Evolutionary conservation across 140 eudicot species (phyloP).

Genomic region (Ambrosia hybrid): DNA sequence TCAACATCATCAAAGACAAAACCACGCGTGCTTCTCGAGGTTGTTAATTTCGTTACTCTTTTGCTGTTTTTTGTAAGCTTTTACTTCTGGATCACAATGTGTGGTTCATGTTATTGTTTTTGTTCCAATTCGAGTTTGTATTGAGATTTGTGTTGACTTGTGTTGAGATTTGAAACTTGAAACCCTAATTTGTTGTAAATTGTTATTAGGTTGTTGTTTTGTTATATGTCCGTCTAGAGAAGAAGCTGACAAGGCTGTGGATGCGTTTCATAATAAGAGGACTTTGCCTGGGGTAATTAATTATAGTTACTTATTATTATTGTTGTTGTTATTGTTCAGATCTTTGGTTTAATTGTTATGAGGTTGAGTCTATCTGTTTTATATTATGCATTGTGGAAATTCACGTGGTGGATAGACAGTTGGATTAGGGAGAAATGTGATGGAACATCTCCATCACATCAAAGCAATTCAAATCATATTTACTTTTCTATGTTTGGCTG

Average conservation of each 20-base stretch:
- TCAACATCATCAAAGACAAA: conserved; percentile 81
- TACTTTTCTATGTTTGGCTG: conserved; percentile 23
- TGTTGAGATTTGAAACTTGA: conserved; percentile 19
- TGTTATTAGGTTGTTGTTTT: conserved; percentile 71
- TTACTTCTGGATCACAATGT: conserved; percentile 53
- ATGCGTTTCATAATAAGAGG: conserved; percentile 77
- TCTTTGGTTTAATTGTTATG: conserved; percentile 18
- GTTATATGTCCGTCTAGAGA: conserved; percentile 81
- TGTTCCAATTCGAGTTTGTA: conserved; percentile 16
- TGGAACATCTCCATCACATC: conserved; percentile 11
- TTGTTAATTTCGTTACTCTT: conserved; percentile 16
- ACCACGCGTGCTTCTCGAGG: conserved; percentile 86
- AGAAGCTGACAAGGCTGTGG: conserved; percentile 87
- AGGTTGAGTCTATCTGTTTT: neutral
- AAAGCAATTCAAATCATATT: neutral
- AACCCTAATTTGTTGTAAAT: conserved; percentile 48
- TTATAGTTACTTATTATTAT: neutral
- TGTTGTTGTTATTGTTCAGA: conserved; percentile 15
- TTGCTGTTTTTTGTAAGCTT: conserved; percentile 5
- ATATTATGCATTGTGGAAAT: conserved; percentile 22
- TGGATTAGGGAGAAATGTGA: conserved; percentile 12
- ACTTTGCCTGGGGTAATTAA: conserved; percentile 79
- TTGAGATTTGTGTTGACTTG: conserved; percentile 35
- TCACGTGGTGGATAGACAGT: conserved; percentile 22
- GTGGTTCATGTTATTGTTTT: conserved; percentile 33